A percentile compares a stretch with the other conserved stretches of the same genome.
Conservation (phyloP, 2,329 filamentous ascomycete genomes). For the Aschersonia sp. region DNA sequence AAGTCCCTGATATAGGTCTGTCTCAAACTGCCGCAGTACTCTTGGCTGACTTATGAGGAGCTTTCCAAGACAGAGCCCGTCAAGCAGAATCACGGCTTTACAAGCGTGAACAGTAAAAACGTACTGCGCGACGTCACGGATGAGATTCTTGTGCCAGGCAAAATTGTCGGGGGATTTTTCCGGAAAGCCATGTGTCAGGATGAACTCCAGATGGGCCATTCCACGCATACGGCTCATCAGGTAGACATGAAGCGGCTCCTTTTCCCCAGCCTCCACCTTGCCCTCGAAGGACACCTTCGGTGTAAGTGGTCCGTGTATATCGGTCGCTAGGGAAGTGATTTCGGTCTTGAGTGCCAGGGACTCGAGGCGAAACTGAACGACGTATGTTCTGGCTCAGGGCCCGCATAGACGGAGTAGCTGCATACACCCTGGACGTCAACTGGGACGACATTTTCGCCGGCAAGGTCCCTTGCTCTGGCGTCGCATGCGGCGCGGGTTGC, state of each 20-base stretch:
- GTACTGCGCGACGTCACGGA: conserved; percentile 17
- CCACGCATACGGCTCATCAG: conserved; percentile 19
- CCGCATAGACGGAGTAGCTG: conserved; percentile 4
- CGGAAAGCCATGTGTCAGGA: conserved; percentile 17
- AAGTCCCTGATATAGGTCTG: conserved; percentile 17
- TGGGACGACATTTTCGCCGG: not conserved
- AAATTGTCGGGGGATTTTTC: conserved; percentile 18
- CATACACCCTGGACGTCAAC: conserved; percentile 1
- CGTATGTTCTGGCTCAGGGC: conserved; percentile 1
- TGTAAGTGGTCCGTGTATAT: not conserved
- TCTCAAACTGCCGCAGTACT: conserved; percentile 10
- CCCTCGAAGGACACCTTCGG: conserved; percentile 10
- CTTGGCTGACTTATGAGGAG: conserved; percentile 14
- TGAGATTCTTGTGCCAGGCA: conserved; percentile 18
- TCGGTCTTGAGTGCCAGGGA: conserved; percentile 1
- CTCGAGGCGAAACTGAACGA: conserved; percentile 4
- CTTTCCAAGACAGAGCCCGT: conserved; percentile 19
- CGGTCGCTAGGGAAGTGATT: not conserved
- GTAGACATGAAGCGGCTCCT: conserved; percentile 19
- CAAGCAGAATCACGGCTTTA: too few species aligned
- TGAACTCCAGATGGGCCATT: conserved; percentile 20
- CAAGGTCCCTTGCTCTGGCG: not conserved
- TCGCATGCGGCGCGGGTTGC: conserved; percentile 1
- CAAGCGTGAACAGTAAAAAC: conserved; percentile 1
- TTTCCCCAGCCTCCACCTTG: conserved; percentile 12